phyloP scores from a whole-genome alignment of 768 basidiomycete genomes.

The Lactarius evosmus region DNA sequence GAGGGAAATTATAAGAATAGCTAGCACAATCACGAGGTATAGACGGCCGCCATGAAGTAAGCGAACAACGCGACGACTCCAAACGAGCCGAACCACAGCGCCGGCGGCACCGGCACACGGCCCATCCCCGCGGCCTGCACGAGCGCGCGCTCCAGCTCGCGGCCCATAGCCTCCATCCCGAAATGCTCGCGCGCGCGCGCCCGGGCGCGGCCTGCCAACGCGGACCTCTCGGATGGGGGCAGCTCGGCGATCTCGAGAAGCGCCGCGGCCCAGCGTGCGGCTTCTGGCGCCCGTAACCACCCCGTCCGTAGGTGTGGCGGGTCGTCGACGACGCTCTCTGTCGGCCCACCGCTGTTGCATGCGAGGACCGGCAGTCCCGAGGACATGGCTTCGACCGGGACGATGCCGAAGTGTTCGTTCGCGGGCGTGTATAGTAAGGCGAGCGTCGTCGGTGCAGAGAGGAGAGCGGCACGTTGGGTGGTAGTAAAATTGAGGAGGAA shows the following conservation, averaged over 20 bases:
- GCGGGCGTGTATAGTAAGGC: slow-evolving; percentile 89
- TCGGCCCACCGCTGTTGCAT: slow-evolving; percentile 84
- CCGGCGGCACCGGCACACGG: slow-evolving; percentile 28
- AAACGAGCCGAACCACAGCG: slow-evolving; percentile 22
- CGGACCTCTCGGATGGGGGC: slow-evolving; percentile 40
- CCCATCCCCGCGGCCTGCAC: slow-evolving; percentile 57
- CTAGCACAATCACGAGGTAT: not conserved
- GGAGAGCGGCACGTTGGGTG: slow-evolving; percentile 75
- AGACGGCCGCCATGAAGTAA: slow-evolving; percentile 20
- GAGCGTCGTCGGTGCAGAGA: slow-evolving; percentile 60
- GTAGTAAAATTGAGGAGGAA: slow-evolving; percentile 93
- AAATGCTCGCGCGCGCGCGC: slow-evolving; percentile 63
- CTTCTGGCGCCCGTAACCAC: slow-evolving; percentile 63
- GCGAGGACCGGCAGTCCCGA: slow-evolving; percentile 90
- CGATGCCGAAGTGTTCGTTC: slow-evolving; percentile 98
- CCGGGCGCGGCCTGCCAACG: slow-evolving; percentile 54
- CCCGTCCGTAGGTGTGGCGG: slow-evolving; percentile 59
- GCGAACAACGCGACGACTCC: slow-evolving; percentile 11
- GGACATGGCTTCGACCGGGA: slow-evolving; percentile 91
- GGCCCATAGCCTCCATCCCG: slow-evolving; percentile 73
- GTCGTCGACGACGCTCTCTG: slow-evolving; percentile 69
- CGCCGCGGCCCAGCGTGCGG: slow-evolving; percentile 67
- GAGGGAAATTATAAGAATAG: not conserved
- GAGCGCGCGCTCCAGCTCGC: slow-evolving; percentile 54
- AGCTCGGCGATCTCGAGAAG: slow-evolving; percentile 57